phyloP scores from a whole-genome alignment of 192 early-diverging fungal genomes.

The Umbelopsis vinacea region DNA sequence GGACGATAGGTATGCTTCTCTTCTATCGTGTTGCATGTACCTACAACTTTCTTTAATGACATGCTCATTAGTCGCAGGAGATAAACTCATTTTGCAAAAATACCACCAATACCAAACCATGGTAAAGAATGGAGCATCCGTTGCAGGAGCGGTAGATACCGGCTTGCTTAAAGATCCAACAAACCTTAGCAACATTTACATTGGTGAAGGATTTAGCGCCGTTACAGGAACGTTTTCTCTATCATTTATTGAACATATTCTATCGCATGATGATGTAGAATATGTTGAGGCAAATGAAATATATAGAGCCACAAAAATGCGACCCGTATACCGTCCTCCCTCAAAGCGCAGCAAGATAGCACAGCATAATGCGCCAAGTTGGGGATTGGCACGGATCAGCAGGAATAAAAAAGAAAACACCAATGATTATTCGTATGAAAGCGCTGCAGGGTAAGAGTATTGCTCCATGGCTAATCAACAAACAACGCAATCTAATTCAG shows the following conservation, averaged over 20 bases:
- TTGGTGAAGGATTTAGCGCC: background rate
- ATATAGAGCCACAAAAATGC: background rate
- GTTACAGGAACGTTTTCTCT: constrained; percentile 5
- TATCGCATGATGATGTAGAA: background rate
- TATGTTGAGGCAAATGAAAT: constrained; percentile 8
- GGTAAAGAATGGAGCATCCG: background rate
- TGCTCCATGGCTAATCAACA: background rate
- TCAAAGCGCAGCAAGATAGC: background rate
- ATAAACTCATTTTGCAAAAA: constrained; percentile 4
- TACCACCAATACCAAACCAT: background rate
- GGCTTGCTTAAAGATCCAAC: background rate
- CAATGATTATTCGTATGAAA: background rate
- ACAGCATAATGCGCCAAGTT: constrained; percentile 37
- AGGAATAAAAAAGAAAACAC: constrained; percentile 28
- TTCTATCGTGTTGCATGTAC: background rate
- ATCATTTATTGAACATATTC: constrained; percentile 12
- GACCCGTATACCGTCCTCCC: background rate
- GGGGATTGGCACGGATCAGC: constrained; percentile 47
- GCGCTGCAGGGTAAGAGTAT: constrained; percentile 3
- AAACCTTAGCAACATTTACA: background rate
- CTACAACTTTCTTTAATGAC: background rate
- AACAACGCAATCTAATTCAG: background rate
- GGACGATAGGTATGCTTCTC: constrained; percentile 13
- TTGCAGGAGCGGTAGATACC: background rate
- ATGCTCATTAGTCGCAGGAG: background rate